phyloP scores from a whole-genome alignment of 257 asterid genomes.

The Datura wrightii region DNA sequence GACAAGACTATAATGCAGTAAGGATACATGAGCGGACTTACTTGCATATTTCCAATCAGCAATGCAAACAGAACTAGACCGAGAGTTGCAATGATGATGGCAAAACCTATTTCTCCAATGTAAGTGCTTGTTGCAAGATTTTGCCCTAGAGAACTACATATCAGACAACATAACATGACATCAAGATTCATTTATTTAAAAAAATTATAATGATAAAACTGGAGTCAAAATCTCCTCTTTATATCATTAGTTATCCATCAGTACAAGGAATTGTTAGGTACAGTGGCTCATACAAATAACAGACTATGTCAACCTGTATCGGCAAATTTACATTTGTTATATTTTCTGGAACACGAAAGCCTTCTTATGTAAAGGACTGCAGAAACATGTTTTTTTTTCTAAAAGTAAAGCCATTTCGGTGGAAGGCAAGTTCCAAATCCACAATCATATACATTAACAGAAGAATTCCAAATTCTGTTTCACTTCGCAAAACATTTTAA shows the following conservation, averaged over 20 bases:
- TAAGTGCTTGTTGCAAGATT: conserved; percentile 76
- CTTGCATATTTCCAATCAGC: conserved; percentile 97
- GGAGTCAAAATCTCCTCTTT: not conserved
- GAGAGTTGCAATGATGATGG: conserved; percentile 72
- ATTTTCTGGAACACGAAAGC: not conserved
- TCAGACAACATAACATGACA: not conserved
- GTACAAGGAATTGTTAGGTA: not conserved
- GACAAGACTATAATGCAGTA: not conserved
- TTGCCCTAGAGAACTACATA: conserved; percentile 89
- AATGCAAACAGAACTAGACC: conserved; percentile 91
- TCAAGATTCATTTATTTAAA: not conserved
- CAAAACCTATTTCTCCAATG: conserved; percentile 80
- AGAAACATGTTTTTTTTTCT: not conserved
- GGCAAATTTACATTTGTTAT: not conserved
- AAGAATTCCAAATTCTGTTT: not conserved
- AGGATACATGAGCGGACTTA: conserved; percentile 40
- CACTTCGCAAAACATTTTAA: not conserved
- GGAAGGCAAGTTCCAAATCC: not conserved
- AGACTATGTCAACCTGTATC: not conserved
- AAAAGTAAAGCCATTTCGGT: not conserved
- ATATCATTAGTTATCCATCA: not conserved
- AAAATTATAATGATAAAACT: not conserved
- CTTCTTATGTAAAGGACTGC: not conserved
- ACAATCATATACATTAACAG: not conserved
- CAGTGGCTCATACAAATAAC: too few species aligned